Base-by-base conservation (phyloP, 2,329 filamentous ascomycete species). In the Beauveria scarabaeidicola region DNA sequence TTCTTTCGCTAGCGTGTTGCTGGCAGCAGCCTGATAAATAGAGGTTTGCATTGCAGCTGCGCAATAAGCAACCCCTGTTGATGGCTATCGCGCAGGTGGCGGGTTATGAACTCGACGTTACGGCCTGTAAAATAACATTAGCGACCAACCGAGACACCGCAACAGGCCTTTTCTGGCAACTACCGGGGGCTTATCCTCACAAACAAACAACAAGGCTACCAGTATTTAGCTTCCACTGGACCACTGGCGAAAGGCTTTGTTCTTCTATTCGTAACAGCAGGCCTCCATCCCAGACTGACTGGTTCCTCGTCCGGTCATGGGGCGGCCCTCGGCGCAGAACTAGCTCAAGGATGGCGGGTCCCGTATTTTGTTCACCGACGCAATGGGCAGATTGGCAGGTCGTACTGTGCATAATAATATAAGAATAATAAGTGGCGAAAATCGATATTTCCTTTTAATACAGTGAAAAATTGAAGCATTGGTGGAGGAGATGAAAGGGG, bases 41-140 rank as follows among this genome's bases (percentile, higher is more conserved):
- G n/a, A 46, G 6, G 21, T 50, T 41, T 58, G n/a, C 23, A 15
- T 48, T 46, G 2, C 25, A 41, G 21, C 15, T 23, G 25, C 13
- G n/a, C 43, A 47, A 19, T 32, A 7, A 57, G 44, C 29, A 23
- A 40, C 17, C 54, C 32, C 21, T 50, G 43, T 15, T 40, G 36
- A 17, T 23, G 21, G 19, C 44, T 40, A 27, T 48, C 25, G 25
- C 43, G 46, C 55, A 23, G 36, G 46, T 43, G 38, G 55, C 46
- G 36, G 46, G 11, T 32, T 43, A 11, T 10, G 46, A 25, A 44
- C 41, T 52, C 40, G 56, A 59, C 40, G 56, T 52, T 59, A 46
- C 56, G 44, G 25, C 40, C 40, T 59, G 56, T 21, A 50, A 59
- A 52, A 43, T 52, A 47, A 59, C 40, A 59, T 52, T 40, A 59